These are phyloP conservation scores for Sherardia arvensis DNA, from an alignment of 257 asterid species.

Conservation along the genomic window DNA sequence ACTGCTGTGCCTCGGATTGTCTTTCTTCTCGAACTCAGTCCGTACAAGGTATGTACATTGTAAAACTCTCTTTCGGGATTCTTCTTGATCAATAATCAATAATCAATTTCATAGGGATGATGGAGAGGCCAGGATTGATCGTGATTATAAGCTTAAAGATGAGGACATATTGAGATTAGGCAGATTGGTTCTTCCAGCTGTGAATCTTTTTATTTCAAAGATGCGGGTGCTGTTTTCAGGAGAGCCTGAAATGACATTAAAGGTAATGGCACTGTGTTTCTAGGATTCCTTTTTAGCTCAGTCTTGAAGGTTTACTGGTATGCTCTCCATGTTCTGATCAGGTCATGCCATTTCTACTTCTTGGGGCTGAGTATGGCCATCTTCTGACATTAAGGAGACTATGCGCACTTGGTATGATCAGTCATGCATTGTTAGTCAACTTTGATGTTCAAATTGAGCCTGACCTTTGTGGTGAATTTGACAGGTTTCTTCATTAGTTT, in stretches of 20 bases:
- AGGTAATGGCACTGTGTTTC: slow-evolving; percentile 25
- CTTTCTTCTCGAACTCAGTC: slow-evolving; percentile 66
- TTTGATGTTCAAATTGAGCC: neutral
- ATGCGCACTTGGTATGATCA: slow-evolving; percentile 59
- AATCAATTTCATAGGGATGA: slow-evolving; percentile 32
- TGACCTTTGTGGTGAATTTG: neutral
- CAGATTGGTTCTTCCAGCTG: slow-evolving; percentile 61
- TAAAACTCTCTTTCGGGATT: neutral
- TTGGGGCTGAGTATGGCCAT: slow-evolving; percentile 93
- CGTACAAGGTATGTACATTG: slow-evolving; percentile 50
- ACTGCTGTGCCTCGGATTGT: slow-evolving; percentile 50
- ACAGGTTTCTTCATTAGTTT: slow-evolving; percentile 80
- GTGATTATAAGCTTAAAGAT: slow-evolving; percentile 54
- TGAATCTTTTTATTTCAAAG: slow-evolving; percentile 58
- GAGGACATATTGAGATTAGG: slow-evolving; percentile 62
- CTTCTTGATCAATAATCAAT: too few species aligned
- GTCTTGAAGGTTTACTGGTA: neutral
- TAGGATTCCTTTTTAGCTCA: neutral
- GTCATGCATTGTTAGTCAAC: neutral
- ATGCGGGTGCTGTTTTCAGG: slow-evolving; percentile 69
- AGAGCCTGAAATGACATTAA: slow-evolving; percentile 85
- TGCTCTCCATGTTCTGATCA: slow-evolving; percentile 6
- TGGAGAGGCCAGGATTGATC: slow-evolving; percentile 18
- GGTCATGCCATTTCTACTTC: slow-evolving; percentile 66
- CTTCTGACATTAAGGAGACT: slow-evolving; percentile 67